Conservation (phyloP, 305 asterid species). For the Rubia tinctorum region DNA sequence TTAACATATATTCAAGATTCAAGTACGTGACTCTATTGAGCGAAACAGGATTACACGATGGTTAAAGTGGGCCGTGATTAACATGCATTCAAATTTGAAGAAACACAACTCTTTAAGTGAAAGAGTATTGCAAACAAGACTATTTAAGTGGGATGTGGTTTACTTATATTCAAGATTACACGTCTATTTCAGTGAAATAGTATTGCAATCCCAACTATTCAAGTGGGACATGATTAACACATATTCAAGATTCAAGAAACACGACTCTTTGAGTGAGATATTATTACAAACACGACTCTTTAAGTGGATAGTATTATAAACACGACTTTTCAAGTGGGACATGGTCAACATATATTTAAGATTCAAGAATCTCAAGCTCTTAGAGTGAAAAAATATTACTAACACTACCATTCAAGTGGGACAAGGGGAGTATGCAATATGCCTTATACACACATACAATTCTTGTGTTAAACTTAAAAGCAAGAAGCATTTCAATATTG, state of each 20-base stretch:
- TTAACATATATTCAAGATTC: neutral
- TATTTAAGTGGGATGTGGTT: too few species aligned
- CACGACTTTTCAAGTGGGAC: too few species aligned
- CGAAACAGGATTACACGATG: neutral
- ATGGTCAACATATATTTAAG: neutral
- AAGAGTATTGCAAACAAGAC: too few species aligned
- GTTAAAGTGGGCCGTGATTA: neutral
- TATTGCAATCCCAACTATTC: too few species aligned
- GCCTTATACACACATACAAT: neutral
- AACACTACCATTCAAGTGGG: neutral
- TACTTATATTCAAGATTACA: neutral
- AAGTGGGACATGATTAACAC: neutral
- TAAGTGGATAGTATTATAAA: neutral
- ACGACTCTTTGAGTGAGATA: neutral
- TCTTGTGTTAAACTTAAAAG: neutral
- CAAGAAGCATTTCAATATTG: neutral
- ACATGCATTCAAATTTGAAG: neutral
- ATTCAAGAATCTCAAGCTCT: neutral
- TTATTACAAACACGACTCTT: neutral
- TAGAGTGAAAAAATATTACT: neutral
- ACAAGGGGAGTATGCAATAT: neutral
- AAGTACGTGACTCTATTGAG: neutral
- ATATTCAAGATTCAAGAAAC: neutral
- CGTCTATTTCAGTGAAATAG: too few species aligned
- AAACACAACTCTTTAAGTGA: too few species aligned